phyloP scores from a whole-genome alignment of 768 basidiomycete species.

The Gymnopilus dilepis region DNA sequence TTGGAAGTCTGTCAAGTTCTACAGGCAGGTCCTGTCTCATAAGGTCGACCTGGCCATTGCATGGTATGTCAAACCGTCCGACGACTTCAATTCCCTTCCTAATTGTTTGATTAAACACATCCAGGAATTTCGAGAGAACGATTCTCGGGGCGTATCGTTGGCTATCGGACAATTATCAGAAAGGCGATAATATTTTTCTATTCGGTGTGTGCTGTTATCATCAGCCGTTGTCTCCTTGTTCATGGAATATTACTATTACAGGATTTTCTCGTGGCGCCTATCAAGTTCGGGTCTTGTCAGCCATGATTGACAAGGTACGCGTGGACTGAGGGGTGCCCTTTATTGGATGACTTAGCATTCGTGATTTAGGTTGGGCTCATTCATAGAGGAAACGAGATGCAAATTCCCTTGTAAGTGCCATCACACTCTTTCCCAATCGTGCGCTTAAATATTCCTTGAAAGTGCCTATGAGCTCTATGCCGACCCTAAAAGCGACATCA shows the following conservation, averaged over 20 bases:
- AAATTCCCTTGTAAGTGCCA: conserved; percentile 25
- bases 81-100: not conserved
- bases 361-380: conserved; percentile 50
- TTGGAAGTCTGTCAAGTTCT: conserved; percentile 20
- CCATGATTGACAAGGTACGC: conserved; percentile 44
- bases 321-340: not conserved
- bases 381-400: conserved; percentile 43
- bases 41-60: conserved; percentile 22
- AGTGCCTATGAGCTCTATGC: conserved; percentile 18
- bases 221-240: no score
- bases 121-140: conserved; percentile 38
- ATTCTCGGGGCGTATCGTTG: conserved; percentile 46
- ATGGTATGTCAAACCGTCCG: conserved; percentile 6
- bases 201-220: conserved; percentile 37
- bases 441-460: no score
- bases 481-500: not conserved
- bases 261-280: conserved; percentile 57
- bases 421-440: no score
- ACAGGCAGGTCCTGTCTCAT: conserved; percentile 20
- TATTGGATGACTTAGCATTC: no score
- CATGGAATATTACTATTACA: conserved; percentile 12
- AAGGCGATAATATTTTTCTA: conserved; percentile 46
- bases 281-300: conserved; percentile 48
- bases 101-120: not conserved
- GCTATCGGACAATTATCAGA: conserved; percentile 45